These are phyloP conservation scores for Elongisporangium undulatum DNA, from an alignment of 352 stramenopile species.

Conservation along the genomic window DNA sequence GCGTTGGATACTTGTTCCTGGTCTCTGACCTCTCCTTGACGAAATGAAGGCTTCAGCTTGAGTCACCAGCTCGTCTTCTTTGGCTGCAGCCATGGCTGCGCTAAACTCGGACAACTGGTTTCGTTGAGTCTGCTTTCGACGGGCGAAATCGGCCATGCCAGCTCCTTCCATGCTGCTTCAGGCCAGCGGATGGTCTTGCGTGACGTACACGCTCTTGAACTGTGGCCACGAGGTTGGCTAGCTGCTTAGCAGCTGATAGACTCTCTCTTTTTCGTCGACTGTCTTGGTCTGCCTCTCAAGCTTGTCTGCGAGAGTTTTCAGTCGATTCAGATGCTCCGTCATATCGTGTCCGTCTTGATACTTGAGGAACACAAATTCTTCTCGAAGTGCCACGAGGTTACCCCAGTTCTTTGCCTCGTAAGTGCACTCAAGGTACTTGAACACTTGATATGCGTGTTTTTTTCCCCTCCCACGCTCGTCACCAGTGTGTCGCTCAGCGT, in stretches of 20 bases:
- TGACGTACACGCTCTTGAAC: constrained; percentile 8
- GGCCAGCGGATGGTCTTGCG: constrained; percentile 1
- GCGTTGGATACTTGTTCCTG: too few relatives aligned
- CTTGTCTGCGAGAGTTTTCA: constrained; percentile 1
- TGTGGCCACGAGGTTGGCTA: neutral
- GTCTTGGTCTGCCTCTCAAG: too few relatives aligned
- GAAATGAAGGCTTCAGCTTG: too few relatives aligned
- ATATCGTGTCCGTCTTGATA: constrained; percentile 9
- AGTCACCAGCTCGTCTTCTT: too few relatives aligned
- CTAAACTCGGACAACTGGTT: neutral
- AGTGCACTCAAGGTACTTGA: constrained; percentile 7
- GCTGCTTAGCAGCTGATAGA: too few relatives aligned
- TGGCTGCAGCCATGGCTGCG: neutral
- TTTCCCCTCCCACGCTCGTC: constrained; percentile 4
- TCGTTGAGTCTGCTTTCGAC: neutral
- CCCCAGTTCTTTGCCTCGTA: constrained; percentile 10
- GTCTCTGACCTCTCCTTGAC: too few relatives aligned
- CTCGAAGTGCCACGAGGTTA: constrained; percentile 5
- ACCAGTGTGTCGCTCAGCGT: constrained; percentile 9
- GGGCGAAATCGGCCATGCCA: constrained; percentile 4
- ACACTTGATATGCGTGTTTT: constrained; percentile 4
- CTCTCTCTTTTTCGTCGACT: too few relatives aligned
- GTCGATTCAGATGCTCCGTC: neutral
- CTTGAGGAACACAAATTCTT: constrained; percentile 1
- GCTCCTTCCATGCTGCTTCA: too few relatives aligned